Conservation (phyloP, 306 rosid species). For the Prunus kanzakura region DNA sequence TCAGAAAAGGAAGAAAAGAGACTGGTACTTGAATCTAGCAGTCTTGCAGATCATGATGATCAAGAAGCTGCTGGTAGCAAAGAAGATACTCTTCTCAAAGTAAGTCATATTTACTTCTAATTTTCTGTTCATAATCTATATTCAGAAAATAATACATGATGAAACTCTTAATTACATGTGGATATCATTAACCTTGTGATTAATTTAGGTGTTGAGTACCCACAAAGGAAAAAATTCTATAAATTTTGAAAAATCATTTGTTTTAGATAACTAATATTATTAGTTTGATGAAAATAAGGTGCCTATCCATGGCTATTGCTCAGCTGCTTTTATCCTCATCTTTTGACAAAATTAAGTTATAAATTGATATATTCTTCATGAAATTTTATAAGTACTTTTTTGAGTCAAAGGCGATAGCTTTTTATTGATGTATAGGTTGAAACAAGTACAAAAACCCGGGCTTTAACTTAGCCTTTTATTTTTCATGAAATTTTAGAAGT, state of each 20-base stretch:
- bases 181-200: too few species aligned
- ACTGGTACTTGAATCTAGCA: not conserved
- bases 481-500: not conserved
- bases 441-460: too few species aligned
- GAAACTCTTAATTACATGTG: too few species aligned
- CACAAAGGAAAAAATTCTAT: too few species aligned
- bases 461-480: not conserved
- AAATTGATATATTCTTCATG: not conserved
- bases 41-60: not conserved
- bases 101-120: not conserved
- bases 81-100: constrained; percentile 11
- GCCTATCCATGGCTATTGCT: not conserved
- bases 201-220: too few species aligned
- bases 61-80: not conserved
- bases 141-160: too few species aligned
- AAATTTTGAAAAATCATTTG: too few species aligned
- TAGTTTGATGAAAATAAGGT: too few species aligned
- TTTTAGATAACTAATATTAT: too few species aligned
- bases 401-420: too few species aligned
- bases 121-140: too few species aligned
- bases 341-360: not conserved
- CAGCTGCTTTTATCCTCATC: not conserved
- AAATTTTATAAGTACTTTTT: not conserved
- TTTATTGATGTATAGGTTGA: too few species aligned
- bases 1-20: constrained; percentile 24